A percentile compares a stretch with the other conserved stretches of the same genome.
These are phyloP conservation scores for Teunomyces gatunensis DNA, from an alignment of 805 yeast genomes.

Conservation along the genomic window DNA sequence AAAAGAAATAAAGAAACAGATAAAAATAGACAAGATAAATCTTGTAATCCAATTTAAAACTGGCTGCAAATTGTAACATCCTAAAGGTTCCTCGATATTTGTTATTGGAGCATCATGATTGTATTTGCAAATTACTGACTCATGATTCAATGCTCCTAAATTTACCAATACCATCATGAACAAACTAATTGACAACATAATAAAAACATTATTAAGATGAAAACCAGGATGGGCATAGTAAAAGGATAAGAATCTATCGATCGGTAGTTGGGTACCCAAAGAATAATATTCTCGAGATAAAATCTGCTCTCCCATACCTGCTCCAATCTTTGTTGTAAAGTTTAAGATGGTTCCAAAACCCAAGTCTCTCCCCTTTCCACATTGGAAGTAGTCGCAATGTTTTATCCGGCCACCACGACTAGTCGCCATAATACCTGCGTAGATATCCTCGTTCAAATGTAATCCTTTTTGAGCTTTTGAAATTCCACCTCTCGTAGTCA, in stretches of 20 bases:
- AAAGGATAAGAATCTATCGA: slow-evolving; percentile 87
- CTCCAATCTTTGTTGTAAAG: slow-evolving; percentile 94
- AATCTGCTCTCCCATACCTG: slow-evolving; percentile 98
- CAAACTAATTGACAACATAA: slow-evolving; percentile 80
- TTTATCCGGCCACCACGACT: slow-evolving; percentile 90
- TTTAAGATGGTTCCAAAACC: slow-evolving; percentile 91
- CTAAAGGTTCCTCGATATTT: slow-evolving; percentile 70
- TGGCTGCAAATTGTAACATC: slow-evolving; percentile 83
- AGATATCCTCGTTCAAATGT: slow-evolving; percentile 91
- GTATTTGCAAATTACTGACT: slow-evolving; percentile 66
- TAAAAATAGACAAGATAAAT: slow-evolving; percentile 84
- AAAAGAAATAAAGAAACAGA: slow-evolving; percentile 90
- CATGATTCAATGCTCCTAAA: slow-evolving; percentile 74
- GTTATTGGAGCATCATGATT: slow-evolving; percentile 68
- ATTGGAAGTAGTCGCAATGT: slow-evolving; percentile 93
- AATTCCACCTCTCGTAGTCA: slow-evolving; percentile 95
- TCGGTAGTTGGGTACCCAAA: slow-evolving; percentile 83
- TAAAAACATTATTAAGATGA: slow-evolving; percentile 86
- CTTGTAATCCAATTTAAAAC: slow-evolving; percentile 88
- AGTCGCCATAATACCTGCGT: slow-evolving; percentile 90
- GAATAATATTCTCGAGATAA: slow-evolving; percentile 89
- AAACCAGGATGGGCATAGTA: slow-evolving; percentile 97
- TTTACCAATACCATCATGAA: slow-evolving; percentile 79
- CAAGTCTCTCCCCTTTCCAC: slow-evolving; percentile 95
- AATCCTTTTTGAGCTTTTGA: slow-evolving; percentile 93